Evolutionary conservation across 164 flowering plant species (phyloP), one percentile per base, ranked within the genome.

Genomic region (Vitis labrusca): DNA sequence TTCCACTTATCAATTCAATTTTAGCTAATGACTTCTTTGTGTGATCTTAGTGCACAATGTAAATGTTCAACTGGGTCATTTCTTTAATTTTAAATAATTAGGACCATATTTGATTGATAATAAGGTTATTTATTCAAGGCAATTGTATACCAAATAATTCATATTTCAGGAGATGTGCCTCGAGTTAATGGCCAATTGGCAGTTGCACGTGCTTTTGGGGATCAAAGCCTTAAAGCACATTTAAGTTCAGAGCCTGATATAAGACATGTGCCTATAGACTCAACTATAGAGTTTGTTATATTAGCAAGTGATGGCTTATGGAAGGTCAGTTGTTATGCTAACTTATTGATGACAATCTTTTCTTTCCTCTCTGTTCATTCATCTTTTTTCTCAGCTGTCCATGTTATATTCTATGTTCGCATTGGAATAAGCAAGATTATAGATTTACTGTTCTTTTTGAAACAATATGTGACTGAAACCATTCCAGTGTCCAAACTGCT

Each of bases 121-220:
- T 51, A 9, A 10, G 13, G 15, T 8, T 51, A 13, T 10, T 10
- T 51, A 10, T 51, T 51, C 53, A 51, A 51, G 44, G 44, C 44
- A 37, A 37, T 2, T 37, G 5, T 37, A 37, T 37, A 37, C 44
- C 44, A 37, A 37, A 6, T 6, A 37, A 3, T 37, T 37, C 7
- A 37, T 37, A 37, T 77, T 73, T 53, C 83, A 90, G 96, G 96
- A 63, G 93, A 91, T 73, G 96, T 91, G 17, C 91, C 96, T 32
- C 77, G 96, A 15, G 96, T 91, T 52, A 87, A 91, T 79, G 96
- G 96, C 30, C 96, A 89, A 71, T 85, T 91, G 50, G 96, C 96
- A 14, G 93, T 90, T 67, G 85, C 95, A 53, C 89, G 95, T 55
- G 93, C 95, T 59, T 90, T 90, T 83, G 95, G 93, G 17, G 93